Conservation (phyloP, 192 early-diverging fungal genomes). For the Gryganskiella cystojenkinii region DNA sequence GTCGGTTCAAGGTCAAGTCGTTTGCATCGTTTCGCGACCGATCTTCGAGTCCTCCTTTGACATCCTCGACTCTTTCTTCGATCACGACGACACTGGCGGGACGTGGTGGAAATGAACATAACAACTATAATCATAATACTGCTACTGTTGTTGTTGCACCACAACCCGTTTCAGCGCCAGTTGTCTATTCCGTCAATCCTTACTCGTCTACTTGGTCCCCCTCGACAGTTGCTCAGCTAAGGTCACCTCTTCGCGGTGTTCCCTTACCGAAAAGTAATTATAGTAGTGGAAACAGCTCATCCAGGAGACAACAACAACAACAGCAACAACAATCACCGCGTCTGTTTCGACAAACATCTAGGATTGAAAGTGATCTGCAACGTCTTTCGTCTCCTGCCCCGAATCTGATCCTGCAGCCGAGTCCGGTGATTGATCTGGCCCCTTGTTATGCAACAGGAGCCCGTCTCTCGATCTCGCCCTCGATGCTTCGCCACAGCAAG, state of each 20-base stretch:
- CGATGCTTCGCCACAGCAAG: not conserved
- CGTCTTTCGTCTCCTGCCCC: constrained; percentile 24
- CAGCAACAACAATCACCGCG: not conserved
- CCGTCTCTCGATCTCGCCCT: constrained; percentile 9
- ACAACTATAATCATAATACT: too few relatives aligned
- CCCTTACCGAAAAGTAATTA: not conserved
- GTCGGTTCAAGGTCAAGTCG: constrained; percentile 40
- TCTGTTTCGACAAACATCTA: not conserved
- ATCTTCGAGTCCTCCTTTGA: constrained; percentile 21
- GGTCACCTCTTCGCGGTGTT: too few relatives aligned
- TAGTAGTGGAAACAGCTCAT: not conserved
- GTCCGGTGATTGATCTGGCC: constrained; percentile 18
- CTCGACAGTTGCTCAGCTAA: not conserved
- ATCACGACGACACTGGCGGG: not conserved
- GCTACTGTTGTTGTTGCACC: not conserved
- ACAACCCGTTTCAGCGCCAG: not conserved
- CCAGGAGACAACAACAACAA: not conserved
- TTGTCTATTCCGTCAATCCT: not conserved
- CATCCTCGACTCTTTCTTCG: not conserved
- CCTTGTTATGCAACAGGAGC: constrained; percentile 6
- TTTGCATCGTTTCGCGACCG: constrained; percentile 32
- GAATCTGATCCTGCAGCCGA: constrained; percentile 38
- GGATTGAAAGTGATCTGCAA: not conserved
- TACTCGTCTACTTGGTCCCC: constrained; percentile 3
- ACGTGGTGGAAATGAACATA: too few relatives aligned